These are phyloP conservation scores for Allium cepa DNA, from an alignment of 106 monocot genomes.

Conservation along the genomic window DNA sequence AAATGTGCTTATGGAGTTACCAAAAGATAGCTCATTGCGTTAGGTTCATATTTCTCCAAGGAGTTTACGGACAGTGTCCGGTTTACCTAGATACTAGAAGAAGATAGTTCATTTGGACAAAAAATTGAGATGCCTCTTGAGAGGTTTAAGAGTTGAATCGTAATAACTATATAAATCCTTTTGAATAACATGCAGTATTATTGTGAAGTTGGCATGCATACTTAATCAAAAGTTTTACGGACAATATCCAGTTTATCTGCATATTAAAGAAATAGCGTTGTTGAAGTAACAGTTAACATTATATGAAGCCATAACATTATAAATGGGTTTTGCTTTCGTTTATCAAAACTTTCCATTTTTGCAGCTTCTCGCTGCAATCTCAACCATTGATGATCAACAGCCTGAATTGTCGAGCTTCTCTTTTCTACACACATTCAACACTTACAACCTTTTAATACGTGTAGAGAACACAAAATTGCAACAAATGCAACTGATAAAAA, in stretches of 20 bases:
- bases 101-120: too few species aligned
- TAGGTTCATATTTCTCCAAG: too few species aligned
- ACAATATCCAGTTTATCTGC: neutral
- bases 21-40: too few species aligned
- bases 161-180: too few species aligned
- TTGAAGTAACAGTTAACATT: neutral
- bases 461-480: conserved; percentile 25
- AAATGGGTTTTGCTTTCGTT: too few species aligned
- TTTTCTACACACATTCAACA: conserved; percentile 69
- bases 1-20: too few species aligned
- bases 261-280: neutral
- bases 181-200: too few species aligned
- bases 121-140: too few species aligned
- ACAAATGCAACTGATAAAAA: conserved; percentile 71
- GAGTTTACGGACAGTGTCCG: too few species aligned
- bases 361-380: conserved; percentile 59
- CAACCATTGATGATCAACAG: conserved; percentile 14
- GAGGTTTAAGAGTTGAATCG: too few species aligned
- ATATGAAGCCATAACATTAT: neutral
- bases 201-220: too few species aligned
- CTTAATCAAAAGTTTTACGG: neutral
- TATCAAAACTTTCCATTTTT: neutral
- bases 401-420: conserved; percentile 19
- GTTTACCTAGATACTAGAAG: too few species aligned
- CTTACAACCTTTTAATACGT: conserved; percentile 62